These are phyloP conservation scores for Cutaneotrichosporon sp. DNA, from an alignment of 1,284 basidiomycete species.

Conservation along the genomic window DNA sequence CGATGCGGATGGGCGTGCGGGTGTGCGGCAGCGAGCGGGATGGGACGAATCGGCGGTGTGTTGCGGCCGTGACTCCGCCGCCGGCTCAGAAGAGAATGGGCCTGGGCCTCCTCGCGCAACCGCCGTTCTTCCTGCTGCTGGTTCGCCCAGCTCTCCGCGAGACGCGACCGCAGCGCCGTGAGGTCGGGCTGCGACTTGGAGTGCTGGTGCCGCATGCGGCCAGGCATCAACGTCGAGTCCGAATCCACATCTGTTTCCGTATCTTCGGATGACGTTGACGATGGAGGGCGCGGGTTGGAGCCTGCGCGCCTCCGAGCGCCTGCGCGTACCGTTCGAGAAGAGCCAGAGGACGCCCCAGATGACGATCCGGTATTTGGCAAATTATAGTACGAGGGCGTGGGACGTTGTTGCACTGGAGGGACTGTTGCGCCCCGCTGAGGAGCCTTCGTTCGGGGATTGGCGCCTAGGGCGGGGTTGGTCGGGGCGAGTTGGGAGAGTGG, in stretches of 20 bases:
- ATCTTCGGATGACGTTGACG: constrained; percentile 23
- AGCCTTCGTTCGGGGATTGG: neutral
- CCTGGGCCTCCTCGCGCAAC: constrained; percentile 8
- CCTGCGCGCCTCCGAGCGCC: constrained; percentile 12
- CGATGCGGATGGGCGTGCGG: constrained; percentile 2
- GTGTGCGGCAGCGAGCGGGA: constrained; percentile 10
- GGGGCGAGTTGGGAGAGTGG: constrained; percentile 15
- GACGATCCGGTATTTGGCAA: neutral
- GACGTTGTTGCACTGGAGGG: constrained; percentile 8
- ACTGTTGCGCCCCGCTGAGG: constrained; percentile 17
- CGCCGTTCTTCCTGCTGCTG: constrained; percentile 20
- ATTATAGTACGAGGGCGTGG: constrained; percentile 4
- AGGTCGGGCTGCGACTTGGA: constrained; percentile 47
- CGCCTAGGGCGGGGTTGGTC: neutral
- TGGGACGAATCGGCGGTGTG: constrained; percentile 26
- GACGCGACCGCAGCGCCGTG: constrained; percentile 35
- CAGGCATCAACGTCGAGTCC: constrained; percentile 38
- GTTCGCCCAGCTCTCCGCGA: constrained; percentile 40
- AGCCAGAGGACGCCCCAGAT: neutral
- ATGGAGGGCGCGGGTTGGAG: constrained; percentile 14
- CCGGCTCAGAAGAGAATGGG: constrained; percentile 13
- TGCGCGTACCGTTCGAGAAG: neutral
- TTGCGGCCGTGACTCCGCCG: constrained; percentile 26
- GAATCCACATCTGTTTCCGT: constrained; percentile 44
- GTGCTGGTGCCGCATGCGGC: constrained; percentile 30